Conservation (phyloP, 345 rosid genomes). For the Eucalyptus albens region DNA sequence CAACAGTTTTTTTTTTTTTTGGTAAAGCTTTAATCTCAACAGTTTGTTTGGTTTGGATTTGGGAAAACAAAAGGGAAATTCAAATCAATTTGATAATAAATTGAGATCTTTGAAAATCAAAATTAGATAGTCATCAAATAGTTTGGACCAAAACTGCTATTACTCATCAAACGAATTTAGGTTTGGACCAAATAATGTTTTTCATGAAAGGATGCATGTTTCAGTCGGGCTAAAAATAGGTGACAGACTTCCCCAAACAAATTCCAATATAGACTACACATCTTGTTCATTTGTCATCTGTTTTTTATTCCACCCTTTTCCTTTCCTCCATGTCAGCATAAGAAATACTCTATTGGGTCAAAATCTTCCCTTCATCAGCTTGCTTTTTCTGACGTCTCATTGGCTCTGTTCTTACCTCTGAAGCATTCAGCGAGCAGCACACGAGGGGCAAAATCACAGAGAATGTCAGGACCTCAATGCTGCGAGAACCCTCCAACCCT, state of each 20-base stretch:
- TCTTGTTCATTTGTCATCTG: too few species aligned
- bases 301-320: background rate
- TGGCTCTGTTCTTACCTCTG: background rate
- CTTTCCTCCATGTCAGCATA: background rate
- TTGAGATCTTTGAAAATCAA: background rate
- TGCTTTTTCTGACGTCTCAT: background rate
- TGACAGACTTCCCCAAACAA: background rate
- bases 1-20: background rate
- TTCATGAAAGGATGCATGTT: background rate
- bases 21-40: background rate
- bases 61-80: background rate
- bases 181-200: background rate
- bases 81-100: background rate
- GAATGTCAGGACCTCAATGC: constrained; percentile 67
- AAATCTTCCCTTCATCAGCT: background rate
- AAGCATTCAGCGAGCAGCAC: background rate
- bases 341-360: background rate
- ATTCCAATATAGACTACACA: background rate
- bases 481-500: constrained; percentile 54
- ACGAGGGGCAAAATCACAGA: background rate
- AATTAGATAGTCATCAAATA: background rate
- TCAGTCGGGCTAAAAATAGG: background rate
- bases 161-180: background rate
- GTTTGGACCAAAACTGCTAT: background rate
- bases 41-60: background rate